Evolutionary conservation across 2,329 filamentous ascomycete genomes (phyloP).

Genomic region (Stenocarpella maydis): DNA sequence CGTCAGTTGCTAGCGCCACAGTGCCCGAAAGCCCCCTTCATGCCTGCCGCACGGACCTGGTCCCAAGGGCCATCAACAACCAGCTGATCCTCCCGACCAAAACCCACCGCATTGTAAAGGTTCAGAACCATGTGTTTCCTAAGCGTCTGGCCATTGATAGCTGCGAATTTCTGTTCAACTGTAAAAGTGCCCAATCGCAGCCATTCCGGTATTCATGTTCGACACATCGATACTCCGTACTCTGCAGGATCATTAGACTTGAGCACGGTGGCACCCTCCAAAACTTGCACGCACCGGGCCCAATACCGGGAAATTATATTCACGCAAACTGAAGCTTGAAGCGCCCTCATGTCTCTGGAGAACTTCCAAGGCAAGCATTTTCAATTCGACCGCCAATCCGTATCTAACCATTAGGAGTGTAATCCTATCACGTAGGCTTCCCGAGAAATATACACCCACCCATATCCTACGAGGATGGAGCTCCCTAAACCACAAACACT

Average conservation of each 20-base stretch:
- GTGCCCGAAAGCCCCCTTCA: conserved; percentile 31
- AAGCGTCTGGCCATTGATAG: no score
- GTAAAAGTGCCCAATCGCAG: neutral
- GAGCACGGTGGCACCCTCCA: neutral
- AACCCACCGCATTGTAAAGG: neutral
- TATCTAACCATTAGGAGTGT: neutral
- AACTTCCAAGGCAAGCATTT: neutral
- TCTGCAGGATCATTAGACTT: neutral
- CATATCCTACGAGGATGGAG: neutral
- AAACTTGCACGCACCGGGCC: no score
- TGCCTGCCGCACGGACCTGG: conserved; percentile 19
- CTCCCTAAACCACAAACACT: neutral
- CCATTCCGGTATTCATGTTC: no score
- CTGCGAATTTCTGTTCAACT: neutral
- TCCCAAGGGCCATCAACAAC: neutral
- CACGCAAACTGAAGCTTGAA: neutral
- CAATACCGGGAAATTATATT: neutral
- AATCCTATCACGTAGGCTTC: neutral
- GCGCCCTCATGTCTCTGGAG: neutral
- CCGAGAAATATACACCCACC: neutral
- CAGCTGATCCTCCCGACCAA: neutral
- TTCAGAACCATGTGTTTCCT: no score
- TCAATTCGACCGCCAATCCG: neutral
- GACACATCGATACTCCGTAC: neutral
- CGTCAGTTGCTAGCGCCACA: conserved; percentile 32